Evolutionary conservation across 306 rosid species (phyloP).

Genomic region (Morella rubra): DNA sequence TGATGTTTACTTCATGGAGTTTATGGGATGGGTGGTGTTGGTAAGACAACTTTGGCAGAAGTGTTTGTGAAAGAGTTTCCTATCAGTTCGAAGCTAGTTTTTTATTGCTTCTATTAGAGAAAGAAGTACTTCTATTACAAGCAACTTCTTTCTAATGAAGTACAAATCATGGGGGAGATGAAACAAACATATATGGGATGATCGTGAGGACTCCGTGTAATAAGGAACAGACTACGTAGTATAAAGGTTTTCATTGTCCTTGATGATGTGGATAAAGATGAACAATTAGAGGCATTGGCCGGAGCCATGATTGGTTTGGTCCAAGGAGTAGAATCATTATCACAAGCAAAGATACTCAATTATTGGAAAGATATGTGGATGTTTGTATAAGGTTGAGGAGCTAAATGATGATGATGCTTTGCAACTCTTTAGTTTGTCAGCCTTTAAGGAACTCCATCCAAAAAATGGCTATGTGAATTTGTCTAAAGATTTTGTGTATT

Average conservation of each 20-base stretch:
- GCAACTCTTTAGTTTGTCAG: background rate
- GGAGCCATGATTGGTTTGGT: background rate
- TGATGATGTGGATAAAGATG: background rate
- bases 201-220: background rate
- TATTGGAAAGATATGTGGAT: background rate
- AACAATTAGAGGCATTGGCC: background rate
- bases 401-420: background rate
- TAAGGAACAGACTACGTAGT: background rate
- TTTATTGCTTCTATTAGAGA: background rate
- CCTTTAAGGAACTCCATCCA: background rate
- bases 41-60: no score
- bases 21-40: background rate
- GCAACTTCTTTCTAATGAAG: background rate
- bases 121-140: background rate
- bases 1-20: background rate
- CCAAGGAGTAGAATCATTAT: background rate
- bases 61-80: background rate
- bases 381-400: background rate
- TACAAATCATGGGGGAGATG: no score
- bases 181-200: background rate
- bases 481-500: background rate
- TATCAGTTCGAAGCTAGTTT: background rate
- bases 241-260: background rate
- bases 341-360: background rate
- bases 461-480: background rate